These are phyloP conservation scores for Bolboschoenus planiculmis DNA, from an alignment of 176 grass and related monocot species.

Conservation along the genomic window DNA sequence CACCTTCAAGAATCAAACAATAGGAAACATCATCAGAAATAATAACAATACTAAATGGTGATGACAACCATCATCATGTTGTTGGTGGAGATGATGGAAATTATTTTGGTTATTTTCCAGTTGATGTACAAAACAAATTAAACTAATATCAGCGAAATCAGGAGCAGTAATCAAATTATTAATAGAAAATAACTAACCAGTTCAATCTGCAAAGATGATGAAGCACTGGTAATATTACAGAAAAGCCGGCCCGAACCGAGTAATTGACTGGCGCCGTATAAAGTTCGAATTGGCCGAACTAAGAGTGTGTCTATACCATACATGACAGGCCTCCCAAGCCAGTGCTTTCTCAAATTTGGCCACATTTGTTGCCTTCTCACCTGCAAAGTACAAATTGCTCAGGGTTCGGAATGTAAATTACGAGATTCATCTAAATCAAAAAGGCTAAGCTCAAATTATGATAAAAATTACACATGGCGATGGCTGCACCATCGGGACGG, in stretches of 20 bases:
- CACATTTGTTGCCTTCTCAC: conserved; percentile 57
- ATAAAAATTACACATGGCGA: neutral
- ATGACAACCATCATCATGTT: neutral
- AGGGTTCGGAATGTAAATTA: neutral
- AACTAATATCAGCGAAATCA: neutral
- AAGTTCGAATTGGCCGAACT: conserved; percentile 69
- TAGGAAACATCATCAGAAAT: conserved; percentile 4
- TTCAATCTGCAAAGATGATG: conserved; percentile 83
- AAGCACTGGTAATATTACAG: conserved; percentile 70
- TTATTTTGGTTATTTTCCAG: neutral
- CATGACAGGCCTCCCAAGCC: conserved; percentile 69
- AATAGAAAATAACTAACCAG: conserved; percentile 42
- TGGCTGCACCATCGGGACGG: neutral
- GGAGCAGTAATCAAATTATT: neutral
- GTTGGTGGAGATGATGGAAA: neutral
- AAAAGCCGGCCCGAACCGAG: conserved; percentile 51
- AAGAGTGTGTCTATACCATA: conserved; percentile 62
- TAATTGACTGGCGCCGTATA: conserved; percentile 62
- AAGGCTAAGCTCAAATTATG: neutral
- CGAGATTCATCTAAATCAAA: neutral
- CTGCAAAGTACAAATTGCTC: conserved; percentile 31
- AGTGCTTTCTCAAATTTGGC: conserved; percentile 65
- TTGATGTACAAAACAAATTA: neutral
- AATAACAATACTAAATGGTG: neutral
- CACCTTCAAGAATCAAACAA: conserved; percentile 36